Evolutionary conservation across 1,139 yeast genomes (phyloP).

Genomic region (Hanseniaspora sp.): DNA sequence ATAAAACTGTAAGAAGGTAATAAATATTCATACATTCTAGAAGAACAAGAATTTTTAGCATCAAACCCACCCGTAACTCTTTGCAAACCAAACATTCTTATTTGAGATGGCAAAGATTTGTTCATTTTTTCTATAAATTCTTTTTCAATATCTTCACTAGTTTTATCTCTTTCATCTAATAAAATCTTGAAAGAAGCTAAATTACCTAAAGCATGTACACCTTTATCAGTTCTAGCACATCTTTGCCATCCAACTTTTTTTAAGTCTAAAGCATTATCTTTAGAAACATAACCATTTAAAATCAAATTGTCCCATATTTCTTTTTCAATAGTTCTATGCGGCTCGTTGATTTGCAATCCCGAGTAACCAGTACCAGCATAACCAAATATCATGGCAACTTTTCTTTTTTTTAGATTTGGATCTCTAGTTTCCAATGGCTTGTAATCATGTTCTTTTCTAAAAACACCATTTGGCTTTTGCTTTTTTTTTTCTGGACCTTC

Average conservation of each 20-base stretch:
- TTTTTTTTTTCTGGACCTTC: conserved; percentile 2
- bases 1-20: conserved; percentile 81
- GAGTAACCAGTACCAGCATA: conserved; percentile 97
- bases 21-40: conserved; percentile 85
- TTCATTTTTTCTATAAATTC: conserved; percentile 67
- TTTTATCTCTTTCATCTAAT: conserved; percentile 38
- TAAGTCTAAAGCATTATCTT: conserved; percentile 79
- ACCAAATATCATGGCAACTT: conserved; percentile 88
- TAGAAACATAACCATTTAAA: conserved; percentile 80
- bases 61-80: conserved; percentile 86
- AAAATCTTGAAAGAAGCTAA: conserved; percentile 80
- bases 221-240: conserved; percentile 96
- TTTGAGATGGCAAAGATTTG: conserved; percentile 63
- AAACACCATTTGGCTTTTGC: conserved; percentile 9
- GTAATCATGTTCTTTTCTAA: conserved; percentile 14
- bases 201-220: conserved; percentile 96
- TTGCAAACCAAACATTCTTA: conserved; percentile 85
- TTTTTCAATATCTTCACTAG: conserved; percentile 37
- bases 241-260: conserved; percentile 87
- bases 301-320: conserved; percentile 78
- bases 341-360: conserved; percentile 95
- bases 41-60: conserved; percentile 89
- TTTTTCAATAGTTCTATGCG: conserved; percentile 82
- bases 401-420: conserved; percentile 34
- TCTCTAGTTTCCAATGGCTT: conserved; percentile 18